Percentiles rank a stretch among this genome's conserved stretches.
These are phyloP conservation scores for Lepidium sativum DNA, from an alignment of 345 rosid genomes.

Conservation along the genomic window DNA sequence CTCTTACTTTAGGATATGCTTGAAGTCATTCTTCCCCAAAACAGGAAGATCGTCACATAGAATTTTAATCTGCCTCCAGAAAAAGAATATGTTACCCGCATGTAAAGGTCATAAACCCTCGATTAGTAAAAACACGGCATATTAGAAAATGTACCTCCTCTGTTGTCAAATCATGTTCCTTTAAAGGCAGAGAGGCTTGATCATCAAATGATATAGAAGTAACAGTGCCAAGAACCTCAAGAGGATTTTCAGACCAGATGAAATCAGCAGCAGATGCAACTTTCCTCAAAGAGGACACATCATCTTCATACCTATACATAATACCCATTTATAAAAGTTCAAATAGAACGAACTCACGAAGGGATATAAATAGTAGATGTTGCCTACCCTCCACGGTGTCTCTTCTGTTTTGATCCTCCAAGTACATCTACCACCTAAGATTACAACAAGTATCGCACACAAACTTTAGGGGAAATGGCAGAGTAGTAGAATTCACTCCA, in stretches of 20 bases:
- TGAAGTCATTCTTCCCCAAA: conserved; percentile 91
- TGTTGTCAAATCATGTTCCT: conserved; percentile 62
- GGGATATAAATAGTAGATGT: neutral
- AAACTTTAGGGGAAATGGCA: neutral
- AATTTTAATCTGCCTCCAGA: conserved; percentile 48
- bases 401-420: conserved; percentile 59
- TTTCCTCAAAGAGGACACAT: conserved; percentile 56
- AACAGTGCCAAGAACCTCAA: conserved; percentile 85
- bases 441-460: neutral
- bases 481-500: neutral
- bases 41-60: conserved; percentile 90
- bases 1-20: conserved; percentile 78
- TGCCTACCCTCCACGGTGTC: conserved; percentile 78
- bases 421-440: conserved; percentile 79
- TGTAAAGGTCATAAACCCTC: neutral
- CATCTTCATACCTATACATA: conserved; percentile 67
- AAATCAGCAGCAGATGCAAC: conserved; percentile 76
- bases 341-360: neutral
- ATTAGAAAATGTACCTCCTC: conserved; percentile 50
- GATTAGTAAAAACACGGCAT: neutral
- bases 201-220: conserved; percentile 67
- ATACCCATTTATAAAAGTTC: neutral
- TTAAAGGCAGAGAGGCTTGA: conserved; percentile 47
- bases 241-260: conserved; percentile 75
- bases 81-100: neutral